Base-by-base conservation (phyloP, 345 rosid species). In the Dipteronia sinensis region DNA sequence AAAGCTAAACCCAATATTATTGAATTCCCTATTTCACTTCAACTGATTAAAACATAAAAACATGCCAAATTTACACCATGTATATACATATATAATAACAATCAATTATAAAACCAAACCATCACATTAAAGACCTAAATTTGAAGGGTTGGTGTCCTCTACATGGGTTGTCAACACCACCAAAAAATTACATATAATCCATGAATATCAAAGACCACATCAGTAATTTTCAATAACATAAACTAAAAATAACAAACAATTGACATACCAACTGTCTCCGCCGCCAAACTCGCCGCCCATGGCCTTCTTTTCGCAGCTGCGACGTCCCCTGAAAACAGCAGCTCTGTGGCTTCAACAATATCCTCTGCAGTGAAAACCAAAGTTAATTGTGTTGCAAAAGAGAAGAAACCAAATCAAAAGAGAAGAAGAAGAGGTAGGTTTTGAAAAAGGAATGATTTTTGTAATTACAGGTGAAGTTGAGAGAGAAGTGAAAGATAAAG, bases 211-310 rank as follows among this genome's bases (percentile, higher is more conserved):
- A 46, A 9, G 13, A 46, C 49, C 13, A 15, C 49, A 46, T 22
- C 17, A 8, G 44, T 10, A 6, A 10, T 19, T 59, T 19, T 59
- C 64, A n/a, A 7, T 19, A 59, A 46, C 49, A 46, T 10, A 46
- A 46, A 20, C 25, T 59, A 59, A 59, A 22, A 53, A 4, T 11
- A 16, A 16, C 6, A 15, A 3, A 16, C 19, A 51, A 63, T 46
- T 15, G 15, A n/a, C 17, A 38, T 77, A 94, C 98, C 94, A 94
- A 81, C 82, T 83, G 85, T 75, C 97, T 89, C 55, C 98, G 83
- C 29, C 97, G 93, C 97, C 95, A 91, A 13, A 89, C 82, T 49
- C 88, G 90, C 34, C 92, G 89, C 11, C 89, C 89, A 34, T 85
- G 65, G 29, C 88, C 85, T 42, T 80, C 83, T 40, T 83, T 82